phyloP scores from a whole-genome alignment of 2,329 filamentous ascomycete species.

The Colletotrichum sp. region DNA sequence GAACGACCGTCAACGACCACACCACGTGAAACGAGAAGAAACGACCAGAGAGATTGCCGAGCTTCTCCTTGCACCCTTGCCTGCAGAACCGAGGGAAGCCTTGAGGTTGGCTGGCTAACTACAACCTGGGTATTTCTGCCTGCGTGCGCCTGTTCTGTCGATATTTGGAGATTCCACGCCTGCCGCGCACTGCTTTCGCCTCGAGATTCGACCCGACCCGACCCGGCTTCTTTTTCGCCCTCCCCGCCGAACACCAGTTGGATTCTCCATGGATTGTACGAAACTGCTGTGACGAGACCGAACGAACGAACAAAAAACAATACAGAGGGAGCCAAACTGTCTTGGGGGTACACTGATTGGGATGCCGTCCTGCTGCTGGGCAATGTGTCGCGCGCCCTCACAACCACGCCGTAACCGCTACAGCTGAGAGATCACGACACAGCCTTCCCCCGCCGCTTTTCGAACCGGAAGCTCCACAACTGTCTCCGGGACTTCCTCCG shows the following conservation, averaged over 20 bases:
- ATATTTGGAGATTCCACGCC: neutral
- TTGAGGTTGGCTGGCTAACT: neutral
- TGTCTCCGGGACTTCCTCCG: neutral
- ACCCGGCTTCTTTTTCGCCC: neutral
- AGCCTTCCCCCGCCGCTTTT: neutral
- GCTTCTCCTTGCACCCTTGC: neutral
- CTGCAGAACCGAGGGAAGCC: neutral
- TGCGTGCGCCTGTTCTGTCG: neutral
- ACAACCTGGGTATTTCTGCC: neutral
- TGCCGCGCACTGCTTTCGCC: neutral
- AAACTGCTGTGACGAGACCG: neutral
- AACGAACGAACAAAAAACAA: neutral
- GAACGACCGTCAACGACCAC: neutral
- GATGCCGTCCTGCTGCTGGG: conserved; percentile 18
- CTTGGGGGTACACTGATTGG: conserved; percentile 1
- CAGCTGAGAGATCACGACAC: neutral
- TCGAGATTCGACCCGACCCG: neutral
- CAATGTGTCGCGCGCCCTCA: conserved; percentile 13
- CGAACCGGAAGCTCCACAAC: neutral
- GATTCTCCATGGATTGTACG: neutral
- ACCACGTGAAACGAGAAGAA: neutral
- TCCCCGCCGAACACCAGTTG: neutral
- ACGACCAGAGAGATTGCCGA: neutral
- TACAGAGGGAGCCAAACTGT: neutral
- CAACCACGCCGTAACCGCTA: conserved; percentile 1